phyloP scores from a whole-genome alignment of 2,329 filamentous ascomycete species.

The Claviceps africana region DNA sequence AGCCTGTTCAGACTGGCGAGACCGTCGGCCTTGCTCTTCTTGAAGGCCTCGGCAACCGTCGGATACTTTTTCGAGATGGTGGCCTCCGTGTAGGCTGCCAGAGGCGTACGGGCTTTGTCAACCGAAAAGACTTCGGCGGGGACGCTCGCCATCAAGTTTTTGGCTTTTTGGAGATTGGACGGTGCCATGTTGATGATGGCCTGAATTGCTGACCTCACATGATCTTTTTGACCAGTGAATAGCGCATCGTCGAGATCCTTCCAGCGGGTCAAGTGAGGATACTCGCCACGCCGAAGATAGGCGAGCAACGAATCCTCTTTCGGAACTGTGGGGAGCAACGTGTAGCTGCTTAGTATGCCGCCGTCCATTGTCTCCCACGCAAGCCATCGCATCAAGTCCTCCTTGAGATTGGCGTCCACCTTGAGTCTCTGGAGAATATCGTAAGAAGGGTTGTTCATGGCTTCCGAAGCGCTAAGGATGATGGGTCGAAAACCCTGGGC shows the following conservation, averaged over 20 bases:
- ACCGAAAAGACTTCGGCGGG: conserved; percentile 46
- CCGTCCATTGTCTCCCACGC: conserved; percentile 87
- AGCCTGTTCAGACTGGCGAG: conserved; percentile 55
- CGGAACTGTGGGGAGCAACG: conserved; percentile 71
- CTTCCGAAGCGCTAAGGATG: conserved; percentile 66
- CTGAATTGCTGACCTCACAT: conserved; percentile 50
- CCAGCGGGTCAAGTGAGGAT: conserved; percentile 59
- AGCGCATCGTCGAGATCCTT: conserved; percentile 57
- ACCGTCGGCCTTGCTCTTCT: conserved; percentile 42
- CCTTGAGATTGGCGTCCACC: conserved; percentile 48
- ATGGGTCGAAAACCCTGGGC: conserved; percentile 80
- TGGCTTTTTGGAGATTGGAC: conserved; percentile 39
- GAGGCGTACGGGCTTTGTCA: conserved; percentile 48
- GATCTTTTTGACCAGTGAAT: conserved; percentile 53
- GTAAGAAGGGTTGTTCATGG: conserved; percentile 70
- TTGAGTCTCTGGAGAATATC: conserved; percentile 49
- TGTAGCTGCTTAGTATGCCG: conserved; percentile 65
- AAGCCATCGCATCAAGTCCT: conserved; percentile 70
- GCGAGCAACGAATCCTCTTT: conserved; percentile 58
- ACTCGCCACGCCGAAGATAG: conserved; percentile 63
- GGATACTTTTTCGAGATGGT: conserved; percentile 53
- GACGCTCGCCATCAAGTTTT: conserved; percentile 49
- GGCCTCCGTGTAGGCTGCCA: conserved; percentile 64
- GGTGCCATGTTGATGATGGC: conserved; percentile 36
- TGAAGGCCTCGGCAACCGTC: conserved; percentile 48